Base-by-base conservation (phyloP, 164 flowering plant species). In the Sedum album region DNA sequence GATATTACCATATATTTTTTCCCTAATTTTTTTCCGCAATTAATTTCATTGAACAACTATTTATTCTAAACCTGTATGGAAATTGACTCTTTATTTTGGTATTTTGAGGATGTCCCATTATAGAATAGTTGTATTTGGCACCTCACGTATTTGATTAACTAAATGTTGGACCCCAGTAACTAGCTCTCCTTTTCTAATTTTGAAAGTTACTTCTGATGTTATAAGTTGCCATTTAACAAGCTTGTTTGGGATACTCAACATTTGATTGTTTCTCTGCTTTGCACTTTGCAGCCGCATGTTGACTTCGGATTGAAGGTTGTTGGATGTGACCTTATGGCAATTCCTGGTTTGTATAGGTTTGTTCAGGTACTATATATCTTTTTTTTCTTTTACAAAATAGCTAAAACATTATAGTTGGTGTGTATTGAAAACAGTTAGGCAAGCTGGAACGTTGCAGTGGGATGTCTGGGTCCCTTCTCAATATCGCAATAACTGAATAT, bases 281-380 rank as follows among this genome's bases (percentile, higher is more conserved):
- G 38, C 38, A 35, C 38, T 3, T 3, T 80, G 77, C 87, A 91
- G 97, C 98, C 97, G 5, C 94, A 93, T 78, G 86, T 93, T 74
- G 98, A 93, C 76, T 91, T 93, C 70, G 98, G 98, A 53, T 74
- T 93, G 31, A 93, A 87, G 85, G 85, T 93, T 68, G 28, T 80
- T 13, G 98, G 98, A 48, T 89, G 90, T 66, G 98, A 93, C 80
- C 82, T 88, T 61, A 93, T 93, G 96, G 80, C 98, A 61, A 84
- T 93, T 75, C 97, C 98, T 77, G 98, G 94, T 23, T 75, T 87
- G 64, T 91, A 93, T 74, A 74, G 89, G 70, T 81, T 89, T 73
- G 96, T 88, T 64, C 96, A 90, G 92, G 98, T 90, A 85, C 38
- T 3, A n/a, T n/a, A n/a, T n/a, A n/a, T n/a, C n/a, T n/a, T 14